A percentile compares a stretch with the other conserved stretches of the same genome.
These are phyloP conservation scores for Globisporangium cystogenes DNA, from an alignment of 352 stramenopile species.

Conservation along the genomic window DNA sequence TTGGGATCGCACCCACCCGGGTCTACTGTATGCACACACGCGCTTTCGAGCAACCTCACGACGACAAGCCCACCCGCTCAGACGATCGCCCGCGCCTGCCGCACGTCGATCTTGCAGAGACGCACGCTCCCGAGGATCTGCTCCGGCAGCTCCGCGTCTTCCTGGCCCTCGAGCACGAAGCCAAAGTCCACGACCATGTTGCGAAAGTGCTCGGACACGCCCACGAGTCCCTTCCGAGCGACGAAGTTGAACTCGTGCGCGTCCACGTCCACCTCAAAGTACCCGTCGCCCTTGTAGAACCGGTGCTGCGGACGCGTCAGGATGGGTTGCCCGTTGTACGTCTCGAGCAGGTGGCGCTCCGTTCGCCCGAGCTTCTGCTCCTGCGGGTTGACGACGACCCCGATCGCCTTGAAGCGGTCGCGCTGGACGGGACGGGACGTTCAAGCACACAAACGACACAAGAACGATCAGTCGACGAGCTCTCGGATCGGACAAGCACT, in stretches of 20 bases:
- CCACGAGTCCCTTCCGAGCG: conserved; percentile 63
- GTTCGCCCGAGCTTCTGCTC: conserved; percentile 67
- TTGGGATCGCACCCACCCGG: no score
- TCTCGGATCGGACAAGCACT: no score
- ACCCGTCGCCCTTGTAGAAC: conserved; percentile 62
- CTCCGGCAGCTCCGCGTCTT: conserved; percentile 70
- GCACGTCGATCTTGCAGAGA: conserved; percentile 73
- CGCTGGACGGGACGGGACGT: conserved; percentile 20
- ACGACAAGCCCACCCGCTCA: conserved; percentile 5
- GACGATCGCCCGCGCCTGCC: conserved; percentile 30
- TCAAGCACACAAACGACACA: conserved; percentile 1
- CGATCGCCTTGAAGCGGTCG: conserved; percentile 80
- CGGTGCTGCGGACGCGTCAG: conserved; percentile 73
- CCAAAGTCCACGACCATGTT: conserved; percentile 85
- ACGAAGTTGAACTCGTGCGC: conserved; percentile 84
- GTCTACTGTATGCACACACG: no score
- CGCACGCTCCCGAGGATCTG: conserved; percentile 72
- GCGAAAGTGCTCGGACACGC: conserved; percentile 65
- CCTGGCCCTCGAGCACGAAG: conserved; percentile 75
- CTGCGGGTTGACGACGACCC: conserved; percentile 69
- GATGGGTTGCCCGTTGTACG: conserved; percentile 80
- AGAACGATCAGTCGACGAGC: not conserved
- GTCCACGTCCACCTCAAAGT: conserved; percentile 83
- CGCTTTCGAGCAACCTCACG: no score
- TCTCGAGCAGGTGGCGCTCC: conserved; percentile 70